Evolutionary conservation across 2,329 filamentous ascomycete genomes (phyloP).

Genomic region (Xylaria digitata): DNA sequence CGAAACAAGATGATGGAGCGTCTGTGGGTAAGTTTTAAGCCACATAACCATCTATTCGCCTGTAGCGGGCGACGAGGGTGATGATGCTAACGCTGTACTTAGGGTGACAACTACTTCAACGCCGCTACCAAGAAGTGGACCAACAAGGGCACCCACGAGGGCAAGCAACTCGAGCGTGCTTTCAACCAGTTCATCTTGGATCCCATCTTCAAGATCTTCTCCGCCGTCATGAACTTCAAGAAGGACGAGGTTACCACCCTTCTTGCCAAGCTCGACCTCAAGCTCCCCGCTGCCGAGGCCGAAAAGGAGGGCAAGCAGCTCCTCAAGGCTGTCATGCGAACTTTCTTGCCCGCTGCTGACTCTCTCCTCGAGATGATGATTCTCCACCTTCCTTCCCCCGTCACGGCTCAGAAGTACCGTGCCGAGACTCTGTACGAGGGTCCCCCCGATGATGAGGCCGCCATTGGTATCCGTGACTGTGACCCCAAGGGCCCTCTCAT

Average conservation of each 20-base stretch:
- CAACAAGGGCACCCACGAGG: slow-evolving; percentile 84
- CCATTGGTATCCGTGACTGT: slow-evolving; percentile 98
- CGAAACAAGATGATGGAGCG: slow-evolving; percentile 99
- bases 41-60: not conserved
- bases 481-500: slow-evolving; percentile 98
- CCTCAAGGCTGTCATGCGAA: slow-evolving; percentile 97
- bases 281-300: slow-evolving; percentile 86
- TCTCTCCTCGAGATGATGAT: slow-evolving; percentile 99
- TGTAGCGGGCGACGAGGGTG: slow-evolving; percentile 33
- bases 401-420: slow-evolving; percentile 97
- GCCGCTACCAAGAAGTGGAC: slow-evolving; percentile 99
- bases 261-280: slow-evolving; percentile 93
- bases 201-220: slow-evolving; percentile 99
- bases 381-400: slow-evolving; percentile 95
- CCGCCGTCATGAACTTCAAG: slow-evolving; percentile 98
- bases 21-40: slow-evolving; percentile 82
- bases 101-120: slow-evolving; percentile 99
- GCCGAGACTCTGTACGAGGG: slow-evolving; percentile 99
- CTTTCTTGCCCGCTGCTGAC: slow-evolving; percentile 98
- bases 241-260: slow-evolving; percentile 88
- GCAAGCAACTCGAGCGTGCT: slow-evolving; percentile 92
- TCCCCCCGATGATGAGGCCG: slow-evolving; percentile 89
- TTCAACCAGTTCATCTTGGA: slow-evolving; percentile 99
- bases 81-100: slow-evolving; percentile 36
- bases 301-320: slow-evolving; percentile 97